These are phyloP conservation scores for Daldinia eschscholtzii DNA, from an alignment of 2,329 filamentous ascomycete species.

Conservation along the genomic window DNA sequence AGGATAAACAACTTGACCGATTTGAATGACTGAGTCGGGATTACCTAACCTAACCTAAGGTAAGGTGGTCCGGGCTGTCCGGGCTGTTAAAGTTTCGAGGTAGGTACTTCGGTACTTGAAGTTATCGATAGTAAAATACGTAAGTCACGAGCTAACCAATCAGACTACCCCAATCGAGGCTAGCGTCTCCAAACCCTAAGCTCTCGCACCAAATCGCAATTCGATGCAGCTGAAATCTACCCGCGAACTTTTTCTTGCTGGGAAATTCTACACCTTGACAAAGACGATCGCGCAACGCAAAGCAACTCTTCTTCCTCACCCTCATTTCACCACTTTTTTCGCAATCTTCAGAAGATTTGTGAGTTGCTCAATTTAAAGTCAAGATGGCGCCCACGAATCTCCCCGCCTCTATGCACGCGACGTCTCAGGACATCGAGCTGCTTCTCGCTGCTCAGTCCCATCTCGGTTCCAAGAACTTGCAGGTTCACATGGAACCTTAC, in stretches of 20 bases:
- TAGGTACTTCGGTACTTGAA: neutral
- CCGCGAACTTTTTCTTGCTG: conserved; percentile 59
- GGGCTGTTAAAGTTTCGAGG: neutral
- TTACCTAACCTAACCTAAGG: too few relatives aligned
- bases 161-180: conserved; percentile 17
- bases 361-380: conserved; percentile 55
- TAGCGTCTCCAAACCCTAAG: conserved; percentile 43
- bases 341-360: conserved; percentile 20
- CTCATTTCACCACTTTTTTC: conserved; percentile 43
- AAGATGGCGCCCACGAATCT: conserved; percentile 97
- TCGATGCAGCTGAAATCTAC: conserved; percentile 34
- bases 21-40: too few relatives aligned
- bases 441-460: conserved; percentile 97
- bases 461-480: conserved; percentile 98
- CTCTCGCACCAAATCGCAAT: conserved; percentile 43
- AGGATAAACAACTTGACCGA: conserved; percentile 5
- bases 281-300: conserved; percentile 49
- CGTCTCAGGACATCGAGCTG: conserved; percentile 99
- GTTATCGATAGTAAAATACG: conserved; percentile 6
- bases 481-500: conserved; percentile 99
- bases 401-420: conserved; percentile 95
- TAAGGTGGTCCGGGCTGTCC: too few relatives aligned
- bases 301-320: conserved; percentile 35
- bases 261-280: conserved; percentile 46
- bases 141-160: neutral